Base-by-base conservation (phyloP, 805 yeast species). In the Saturnispora halmiae region DNA sequence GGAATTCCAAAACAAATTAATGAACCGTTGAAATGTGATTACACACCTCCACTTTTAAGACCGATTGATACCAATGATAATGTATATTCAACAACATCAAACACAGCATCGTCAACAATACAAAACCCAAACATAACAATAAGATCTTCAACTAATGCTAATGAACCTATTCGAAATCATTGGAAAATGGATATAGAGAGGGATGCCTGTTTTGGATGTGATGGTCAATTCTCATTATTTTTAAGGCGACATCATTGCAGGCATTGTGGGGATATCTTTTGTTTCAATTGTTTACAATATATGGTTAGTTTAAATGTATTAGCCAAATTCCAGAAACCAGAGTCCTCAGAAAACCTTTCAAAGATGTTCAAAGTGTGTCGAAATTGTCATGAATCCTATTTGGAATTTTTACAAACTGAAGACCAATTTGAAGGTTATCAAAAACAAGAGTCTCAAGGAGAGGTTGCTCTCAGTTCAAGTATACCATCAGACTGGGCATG, bases 21-120 rank as follows among this genome's bases (percentile, higher is more conserved):
- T 50, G 67, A 66, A 43, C 63, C 66, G 32, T 62, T 65, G 42
- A 70, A 67, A 49, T 59, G 69, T 43, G 39, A 44, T 24, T 65
- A 69, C 50, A 58, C 68, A 2, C 79, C 79, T 4, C 74, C 77
- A 2, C 78, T 73, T 13, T 60, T 73, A 40, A 55, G 78, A 25
- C 74, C 75, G 33, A 51, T 36, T 30, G 42, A 32, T 26, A 33
- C 20, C 24, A 47, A 36, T 14, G 25, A 36, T 26, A 18, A 33
- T 22, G 34, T 30, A 7, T 30, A 19, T 19, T 26, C 39, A 29
- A 10, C 41, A 30, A 18, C 15, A 16, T 25, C 36, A 20, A 40
- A 26, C 26, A 32, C 43, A 24, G n/a, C 44, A 10, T 30, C 44
- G 19, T n/a, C 39, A 3, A n/a, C 15, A 7, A 7, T n/a, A 28